Evolutionary conservation across 225 moss, liverwort and hornwort genomes (phyloP), one percentile per base, ranked within the genome.

Genomic region (Physcomitrellopsis africana): DNA sequence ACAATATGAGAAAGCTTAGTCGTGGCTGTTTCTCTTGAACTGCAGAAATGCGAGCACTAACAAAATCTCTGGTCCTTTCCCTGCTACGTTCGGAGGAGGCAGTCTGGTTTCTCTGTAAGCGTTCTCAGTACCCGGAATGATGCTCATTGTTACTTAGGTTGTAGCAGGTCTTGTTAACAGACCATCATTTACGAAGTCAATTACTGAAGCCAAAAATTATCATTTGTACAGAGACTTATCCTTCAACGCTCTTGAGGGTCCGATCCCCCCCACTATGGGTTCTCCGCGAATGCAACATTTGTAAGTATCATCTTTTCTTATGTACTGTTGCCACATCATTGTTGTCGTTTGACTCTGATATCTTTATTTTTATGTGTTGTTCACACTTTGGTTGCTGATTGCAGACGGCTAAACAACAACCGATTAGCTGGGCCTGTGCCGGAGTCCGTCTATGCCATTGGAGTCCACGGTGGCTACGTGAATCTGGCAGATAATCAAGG

Each of bases 21-120:
- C 63, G 58, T 63, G 37, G 3, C 41, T 54, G 37, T 23, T 70
- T 70, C 18, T 51, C 23, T 64, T 61, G 42, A 43, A 55, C 66
- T 86, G 68, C 93, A 99, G 97, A 80, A 99, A 99, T 80, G 86
- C 90, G 22, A 99, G 97, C 80, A 86, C 70, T 65, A 95, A 99
- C 60, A 61, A 85, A 56, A 87, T 99, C 75, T 76, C 91, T 49
- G 95, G 97, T 57, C 81, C 70, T 59, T 81, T 99, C 43, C 95
- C 94, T 51, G 72, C 64, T 11, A 85, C 80, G 29, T 84, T 99
- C 60, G 97, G 97, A 73, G 67, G 68, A 22, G 81, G 67, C 61
- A 83, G 9, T 52, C 84, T 99, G 62, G 80, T 81, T 59, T 91
- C 76, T 68, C 67, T 99, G 97, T 99, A 83, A 91, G 96, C 74